Conservation (phyloP, 2,329 filamentous ascomycete genomes). For the Cryphonectria carpinicola region DNA sequence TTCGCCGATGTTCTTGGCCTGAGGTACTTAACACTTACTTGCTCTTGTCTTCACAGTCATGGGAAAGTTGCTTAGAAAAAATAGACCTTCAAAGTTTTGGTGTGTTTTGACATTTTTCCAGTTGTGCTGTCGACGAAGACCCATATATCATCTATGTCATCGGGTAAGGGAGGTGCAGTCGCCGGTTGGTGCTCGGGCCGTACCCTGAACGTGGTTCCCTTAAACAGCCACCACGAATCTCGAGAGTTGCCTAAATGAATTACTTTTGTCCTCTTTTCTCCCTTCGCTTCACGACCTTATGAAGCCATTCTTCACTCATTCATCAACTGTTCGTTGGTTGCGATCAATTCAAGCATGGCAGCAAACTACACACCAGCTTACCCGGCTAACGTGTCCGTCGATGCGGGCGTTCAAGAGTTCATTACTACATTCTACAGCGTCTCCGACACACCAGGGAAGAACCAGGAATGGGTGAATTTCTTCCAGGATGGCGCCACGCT, state of each 20-base stretch:
- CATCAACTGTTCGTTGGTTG: neutral
- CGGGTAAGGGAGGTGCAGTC: conserved; percentile 2
- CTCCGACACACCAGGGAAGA: conserved; percentile 47
- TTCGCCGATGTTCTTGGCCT: neutral
- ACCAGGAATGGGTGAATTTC: conserved; percentile 48
- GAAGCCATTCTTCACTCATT: neutral
- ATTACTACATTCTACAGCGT: conserved; percentile 48
- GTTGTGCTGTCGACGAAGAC: neutral
- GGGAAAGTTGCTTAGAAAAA: neutral
- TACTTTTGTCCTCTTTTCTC: no score
- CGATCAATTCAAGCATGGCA: conserved; percentile 14
- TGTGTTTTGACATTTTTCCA: neutral
- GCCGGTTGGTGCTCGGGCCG: conserved; percentile 6
- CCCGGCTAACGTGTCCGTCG: conserved; percentile 33
- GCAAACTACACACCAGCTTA: conserved; percentile 35
- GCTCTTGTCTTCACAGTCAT: neutral
- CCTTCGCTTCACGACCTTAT: neutral
- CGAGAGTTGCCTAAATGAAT: neutral
- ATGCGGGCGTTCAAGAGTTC: conserved; percentile 38
- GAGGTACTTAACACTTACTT: neutral
- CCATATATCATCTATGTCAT: neutral
- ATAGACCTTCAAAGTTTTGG: no score
- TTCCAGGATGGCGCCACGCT: conserved; percentile 49
- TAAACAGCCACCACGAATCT: neutral
- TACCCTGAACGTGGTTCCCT: neutral